phyloP scores from a whole-genome alignment of 257 asterid genomes.

The Cynanchum wilfordii region DNA sequence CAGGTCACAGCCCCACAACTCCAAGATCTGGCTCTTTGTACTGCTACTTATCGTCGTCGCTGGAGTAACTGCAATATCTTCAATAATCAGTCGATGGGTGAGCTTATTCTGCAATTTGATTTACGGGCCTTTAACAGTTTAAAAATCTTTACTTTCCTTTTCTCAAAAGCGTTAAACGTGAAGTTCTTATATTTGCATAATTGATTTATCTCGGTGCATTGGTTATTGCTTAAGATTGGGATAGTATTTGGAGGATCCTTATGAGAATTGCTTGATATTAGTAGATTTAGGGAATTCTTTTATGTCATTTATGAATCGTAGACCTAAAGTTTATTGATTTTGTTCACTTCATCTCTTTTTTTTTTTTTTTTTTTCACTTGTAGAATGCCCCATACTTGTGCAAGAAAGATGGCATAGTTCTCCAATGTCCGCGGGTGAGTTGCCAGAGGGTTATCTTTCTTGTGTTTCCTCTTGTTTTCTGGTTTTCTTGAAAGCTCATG shows the following conservation, averaged over 20 bases:
- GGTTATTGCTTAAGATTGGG: slow-evolving; percentile 2
- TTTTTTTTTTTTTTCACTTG: slow-evolving; percentile 26
- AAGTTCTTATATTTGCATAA: not conserved
- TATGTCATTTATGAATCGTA: not conserved
- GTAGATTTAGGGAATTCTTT: not conserved
- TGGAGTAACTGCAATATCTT: slow-evolving; percentile 43
- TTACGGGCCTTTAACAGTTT: not conserved
- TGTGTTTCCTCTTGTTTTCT: slow-evolving; percentile 7
- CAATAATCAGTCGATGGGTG: slow-evolving; percentile 67
- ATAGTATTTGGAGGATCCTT: not conserved
- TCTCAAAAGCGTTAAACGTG: not conserved
- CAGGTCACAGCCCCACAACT: slow-evolving; percentile 46
- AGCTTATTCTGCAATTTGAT: slow-evolving; percentile 14
- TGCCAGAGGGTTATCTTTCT: slow-evolving; percentile 5
- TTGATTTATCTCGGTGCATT: not conserved
- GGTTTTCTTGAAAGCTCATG: not conserved
- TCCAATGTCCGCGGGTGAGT: slow-evolving; percentile 86
- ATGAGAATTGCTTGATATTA: not conserved
- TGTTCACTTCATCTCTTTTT: slow-evolving; percentile 12
- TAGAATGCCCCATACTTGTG: slow-evolving; percentile 94
- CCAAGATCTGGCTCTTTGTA: slow-evolving; percentile 58
- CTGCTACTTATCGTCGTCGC: slow-evolving; percentile 41
- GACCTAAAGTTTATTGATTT: not conserved
- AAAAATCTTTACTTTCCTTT: not conserved
- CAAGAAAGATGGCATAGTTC: slow-evolving; percentile 84